Evolutionary conservation across 176 grass and related monocot species (phyloP).

Genomic region (Oryza meridionalis): DNA sequence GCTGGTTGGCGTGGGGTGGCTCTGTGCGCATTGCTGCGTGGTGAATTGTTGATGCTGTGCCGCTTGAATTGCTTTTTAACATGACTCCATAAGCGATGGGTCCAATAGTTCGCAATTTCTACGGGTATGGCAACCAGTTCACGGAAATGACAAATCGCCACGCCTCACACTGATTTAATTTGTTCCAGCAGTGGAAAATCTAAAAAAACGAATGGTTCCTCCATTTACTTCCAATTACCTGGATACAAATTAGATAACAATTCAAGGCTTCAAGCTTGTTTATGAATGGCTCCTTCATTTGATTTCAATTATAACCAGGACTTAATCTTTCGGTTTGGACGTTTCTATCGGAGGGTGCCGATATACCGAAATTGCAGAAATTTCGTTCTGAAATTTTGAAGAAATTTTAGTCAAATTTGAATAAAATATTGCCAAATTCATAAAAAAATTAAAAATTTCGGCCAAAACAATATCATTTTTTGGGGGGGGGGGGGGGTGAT

Average conservation of each 20-base stretch:
- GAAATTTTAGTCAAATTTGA: too few species aligned
- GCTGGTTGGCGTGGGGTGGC: not conserved
- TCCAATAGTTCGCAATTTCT: not conserved
- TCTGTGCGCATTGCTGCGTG: constrained; percentile 5
- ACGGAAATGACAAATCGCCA: too few species aligned
- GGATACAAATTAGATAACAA: not conserved
- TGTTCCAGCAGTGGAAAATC: not conserved
- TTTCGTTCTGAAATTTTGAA: too few species aligned
- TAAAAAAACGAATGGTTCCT: not conserved
- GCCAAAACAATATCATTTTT: too few species aligned
- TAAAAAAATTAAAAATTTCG: too few species aligned
- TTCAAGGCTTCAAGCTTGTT: not conserved
- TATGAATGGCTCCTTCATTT: not conserved
- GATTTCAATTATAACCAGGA: not conserved
- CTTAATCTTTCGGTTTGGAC: too few species aligned
- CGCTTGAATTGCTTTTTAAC: not conserved
- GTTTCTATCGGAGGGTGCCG: too few species aligned
- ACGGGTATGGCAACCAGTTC: not conserved
- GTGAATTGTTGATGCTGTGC: not conserved
- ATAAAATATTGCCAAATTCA: too few species aligned
- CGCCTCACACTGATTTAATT: too few species aligned
- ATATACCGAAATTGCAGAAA: too few species aligned
- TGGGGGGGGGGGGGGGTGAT: too few species aligned
- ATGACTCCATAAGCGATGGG: not conserved
- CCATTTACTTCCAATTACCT: not conserved